These are phyloP conservation scores for Zasmidium angulare DNA, from an alignment of 2,329 filamentous ascomycete species.

Conservation along the genomic window DNA sequence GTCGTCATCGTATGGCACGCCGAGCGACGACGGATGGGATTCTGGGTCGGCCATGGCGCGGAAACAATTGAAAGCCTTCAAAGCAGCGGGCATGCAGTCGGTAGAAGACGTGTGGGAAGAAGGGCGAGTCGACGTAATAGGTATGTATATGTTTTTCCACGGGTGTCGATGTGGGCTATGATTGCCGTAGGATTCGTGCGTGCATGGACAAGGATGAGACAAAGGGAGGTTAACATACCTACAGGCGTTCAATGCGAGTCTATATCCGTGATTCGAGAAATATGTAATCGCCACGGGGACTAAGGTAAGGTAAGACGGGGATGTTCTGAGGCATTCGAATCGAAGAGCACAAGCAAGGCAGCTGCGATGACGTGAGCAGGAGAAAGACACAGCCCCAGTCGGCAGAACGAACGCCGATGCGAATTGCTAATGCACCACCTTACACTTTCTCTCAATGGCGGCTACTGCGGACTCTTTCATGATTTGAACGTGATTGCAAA, in stretches of 20 bases:
- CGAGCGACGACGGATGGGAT: background rate
- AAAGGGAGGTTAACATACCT: background rate
- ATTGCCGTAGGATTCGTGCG: background rate
- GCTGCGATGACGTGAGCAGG: too few species aligned
- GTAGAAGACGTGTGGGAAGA: background rate
- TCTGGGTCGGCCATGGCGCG: background rate
- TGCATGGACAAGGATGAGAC: background rate
- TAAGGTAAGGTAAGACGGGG: too few species aligned
- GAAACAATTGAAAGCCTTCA: background rate
- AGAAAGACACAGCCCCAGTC: too few species aligned
- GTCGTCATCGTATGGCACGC: constrained; percentile 10
- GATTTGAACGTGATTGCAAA: background rate
- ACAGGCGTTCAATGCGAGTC: background rate
- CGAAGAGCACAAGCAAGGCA: too few species aligned
- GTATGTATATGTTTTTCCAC: too few species aligned
- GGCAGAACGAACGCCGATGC: too few species aligned
- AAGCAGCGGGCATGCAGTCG: constrained; percentile 2
- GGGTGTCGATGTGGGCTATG: background rate
- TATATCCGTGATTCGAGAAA: background rate
- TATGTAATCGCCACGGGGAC: too few species aligned
- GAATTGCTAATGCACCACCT: background rate
- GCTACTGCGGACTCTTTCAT: background rate
- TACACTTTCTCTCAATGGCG: background rate
- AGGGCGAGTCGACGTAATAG: too few species aligned
- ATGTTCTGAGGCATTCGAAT: too few species aligned